Conservation (phyloP, 2,329 filamentous ascomycete species). For the Chaetothyriales sp. region DNA sequence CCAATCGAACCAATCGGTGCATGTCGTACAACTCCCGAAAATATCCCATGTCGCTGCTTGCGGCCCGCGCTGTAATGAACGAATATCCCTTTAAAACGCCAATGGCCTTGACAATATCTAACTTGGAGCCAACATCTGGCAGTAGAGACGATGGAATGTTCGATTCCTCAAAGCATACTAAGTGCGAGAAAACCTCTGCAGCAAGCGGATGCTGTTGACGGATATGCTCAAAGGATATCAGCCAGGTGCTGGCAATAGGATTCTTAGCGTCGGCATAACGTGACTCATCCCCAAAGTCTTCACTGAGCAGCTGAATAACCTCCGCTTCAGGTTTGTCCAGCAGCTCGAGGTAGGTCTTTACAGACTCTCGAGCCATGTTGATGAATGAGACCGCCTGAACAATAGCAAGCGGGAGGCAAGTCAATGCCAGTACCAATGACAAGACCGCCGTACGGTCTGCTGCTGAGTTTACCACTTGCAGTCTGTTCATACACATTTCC, state of each 20-base stretch:
- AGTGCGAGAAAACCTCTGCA: constrained; percentile 23
- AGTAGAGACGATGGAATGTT: constrained; percentile 24
- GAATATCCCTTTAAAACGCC: constrained; percentile 22
- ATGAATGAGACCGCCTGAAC: constrained; percentile 23
- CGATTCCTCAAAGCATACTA: constrained; percentile 21
- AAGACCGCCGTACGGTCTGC: constrained; percentile 9
- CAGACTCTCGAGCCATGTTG: constrained; percentile 14
- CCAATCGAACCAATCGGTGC: constrained; percentile 24
- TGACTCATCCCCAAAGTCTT: constrained; percentile 19
- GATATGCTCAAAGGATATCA: constrained; percentile 27
- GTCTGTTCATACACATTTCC: constrained; percentile 5
- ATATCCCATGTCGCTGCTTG: constrained; percentile 7
- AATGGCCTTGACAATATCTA: constrained; percentile 19
- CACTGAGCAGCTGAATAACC: constrained; percentile 20
- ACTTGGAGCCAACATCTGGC: constrained; percentile 9
- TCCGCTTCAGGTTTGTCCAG: constrained; percentile 17
- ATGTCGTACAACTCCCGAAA: constrained; percentile 16
- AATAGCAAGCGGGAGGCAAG: constrained; percentile 23
- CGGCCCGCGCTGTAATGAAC: constrained; percentile 7
- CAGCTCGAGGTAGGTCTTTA: constrained; percentile 7
- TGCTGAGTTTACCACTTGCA: no score
- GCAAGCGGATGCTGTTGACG: constrained; percentile 20
- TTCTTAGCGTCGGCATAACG: constrained; percentile 21
- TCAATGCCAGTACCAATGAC: constrained; percentile 7
- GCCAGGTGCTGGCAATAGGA: constrained; percentile 26